Evolutionary conservation across 495 filamentous ascomycete genomes (phyloP).

Genomic region (Sporormia fimetaria): DNA sequence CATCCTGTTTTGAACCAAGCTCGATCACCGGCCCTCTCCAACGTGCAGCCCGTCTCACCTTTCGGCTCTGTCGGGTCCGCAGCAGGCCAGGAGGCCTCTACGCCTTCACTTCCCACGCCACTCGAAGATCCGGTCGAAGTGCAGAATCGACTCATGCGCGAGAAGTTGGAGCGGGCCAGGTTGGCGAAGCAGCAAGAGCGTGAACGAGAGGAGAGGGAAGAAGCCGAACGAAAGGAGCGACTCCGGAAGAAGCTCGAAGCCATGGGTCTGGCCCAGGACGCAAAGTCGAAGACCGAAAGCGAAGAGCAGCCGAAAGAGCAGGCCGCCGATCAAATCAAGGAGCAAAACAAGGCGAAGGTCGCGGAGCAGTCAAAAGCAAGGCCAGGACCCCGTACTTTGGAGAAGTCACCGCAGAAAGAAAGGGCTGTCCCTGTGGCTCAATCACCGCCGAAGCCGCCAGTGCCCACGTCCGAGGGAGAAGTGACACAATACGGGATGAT

Average conservation of each 20-base stretch:
- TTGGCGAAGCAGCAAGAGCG: constrained; percentile 63
- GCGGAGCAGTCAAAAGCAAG: constrained; percentile 13
- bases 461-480: constrained; percentile 25
- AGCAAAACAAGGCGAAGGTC: constrained; percentile 39
- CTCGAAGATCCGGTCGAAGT: constrained; percentile 39
- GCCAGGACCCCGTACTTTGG: too few species aligned
- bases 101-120: constrained; percentile 22
- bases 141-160: constrained; percentile 79
- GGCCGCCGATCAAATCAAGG: too few species aligned
- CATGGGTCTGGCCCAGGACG: constrained; percentile 60
- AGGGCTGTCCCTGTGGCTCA: constrained; percentile 21
- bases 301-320: too few species aligned
- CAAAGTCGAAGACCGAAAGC: constrained; percentile 29
- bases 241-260: constrained; percentile 73
- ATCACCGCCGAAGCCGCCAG: constrained; percentile 24
- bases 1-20: constrained; percentile 24
- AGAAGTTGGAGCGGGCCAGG: constrained; percentile 47
- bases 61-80: constrained; percentile 18
- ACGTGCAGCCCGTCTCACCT: constrained; percentile 21
- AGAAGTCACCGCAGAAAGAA: constrained; percentile 21
- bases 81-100: constrained; percentile 26
- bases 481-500: constrained; percentile 30
- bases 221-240: constrained; percentile 67
- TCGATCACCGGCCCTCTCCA: constrained; percentile 20
- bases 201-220: constrained; percentile 72